Base-by-base conservation (phyloP, 192 early-diverging fungal genomes). In the Neocallimastix lanati region DNA sequence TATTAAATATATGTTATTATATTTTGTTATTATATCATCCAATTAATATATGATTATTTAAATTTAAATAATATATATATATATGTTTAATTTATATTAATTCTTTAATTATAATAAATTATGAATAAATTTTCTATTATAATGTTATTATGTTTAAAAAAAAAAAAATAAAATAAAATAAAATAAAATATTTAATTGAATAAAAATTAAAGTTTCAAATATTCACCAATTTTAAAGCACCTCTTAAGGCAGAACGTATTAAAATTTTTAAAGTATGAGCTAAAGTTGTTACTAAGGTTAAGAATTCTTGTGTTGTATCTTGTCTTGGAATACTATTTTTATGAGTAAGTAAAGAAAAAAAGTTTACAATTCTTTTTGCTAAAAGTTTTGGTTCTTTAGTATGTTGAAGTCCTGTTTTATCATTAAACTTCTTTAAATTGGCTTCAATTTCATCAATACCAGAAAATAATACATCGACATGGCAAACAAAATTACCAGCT, bases 351-450 rank as follows among this genome's bases (percentile, higher is more conserved):
- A 97, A 81, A 12, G 96, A 93, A 85, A 99, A 98, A 83, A 98
- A 98, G 81, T 92, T 92, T 78, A 97, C 93, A 80, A 97, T 95
- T 83, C 93, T 94, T 84, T 96, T 96, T 81, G 94, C 95, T 78
- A 99, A 88, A 87, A 97, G 91, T 88, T 96, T 98, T 15, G 97
- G 96, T 85, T 98, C 96, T 29, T 93, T 85, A 35, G 90, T 92
- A 82, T 94, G 88, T 80, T 83, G 86, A 79, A 90, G 76, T 13
- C 80, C 84, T 67, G 89, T 88, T 3, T 82, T 82, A 81, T 93
- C 95, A 80, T 88, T 89, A 77, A 90, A 88, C 77, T 88, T 85
- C 25, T 84, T 84, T 67, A 95, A 89, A 80, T 91, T 88, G 30
- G 84, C 81, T 80, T 98, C 95, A 77, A 98, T 91, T 77, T 90